Base-by-base conservation (phyloP, 2,329 filamentous ascomycete genomes). In the Tolypocladium endophyticum region DNA sequence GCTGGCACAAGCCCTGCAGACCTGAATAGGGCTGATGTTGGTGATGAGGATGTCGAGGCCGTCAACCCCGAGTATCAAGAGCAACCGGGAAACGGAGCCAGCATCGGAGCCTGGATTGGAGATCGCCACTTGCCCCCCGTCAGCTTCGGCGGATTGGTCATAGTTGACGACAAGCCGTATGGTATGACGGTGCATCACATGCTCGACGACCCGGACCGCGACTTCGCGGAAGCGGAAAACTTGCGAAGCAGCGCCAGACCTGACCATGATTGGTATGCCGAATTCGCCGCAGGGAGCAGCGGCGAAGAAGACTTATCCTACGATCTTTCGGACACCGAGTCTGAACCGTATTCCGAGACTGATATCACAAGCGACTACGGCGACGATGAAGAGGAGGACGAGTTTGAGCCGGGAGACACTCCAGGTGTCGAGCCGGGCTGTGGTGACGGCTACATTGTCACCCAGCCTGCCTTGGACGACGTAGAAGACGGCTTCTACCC, bases 161-260 rank as follows among this genome's bases (percentile, higher is more conserved):
- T 94, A 38, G 85, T 97, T 1, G 92, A 97, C 69, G 86, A 89
- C 59, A 86, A 88, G 71, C 85, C 90, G 0, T 94, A 92, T 68
- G 93, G 93, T 16, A 94, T 97, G 90, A 97, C 91, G 28, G 93
- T 97, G 0, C 93, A 97, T 69, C 93, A 97, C 72, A 93, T 97
- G 86, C 83, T 97, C 2, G 93, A 97, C 77, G 83, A 86, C 60
- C 84, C 83, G 1, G 82, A 83, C 4, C 72, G 74, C 58, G 76
- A 79, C 12, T 75, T 75, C 41, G 67, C 64, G 1, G 64, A 65
- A 12, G 61, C 59, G 30, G 64, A 72, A 50, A 64, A 66, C 4
- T 55, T 65, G 56, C 71, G 68, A 53, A 80, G 70, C 73, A 81
- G 70, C 73, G 77, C 67, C 41, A 72, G 67, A 59, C 71, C 65